These are phyloP conservation scores for Cladophialophora carrionii DNA, from an alignment of 2,329 filamentous ascomycete genomes.

Conservation along the genomic window DNA sequence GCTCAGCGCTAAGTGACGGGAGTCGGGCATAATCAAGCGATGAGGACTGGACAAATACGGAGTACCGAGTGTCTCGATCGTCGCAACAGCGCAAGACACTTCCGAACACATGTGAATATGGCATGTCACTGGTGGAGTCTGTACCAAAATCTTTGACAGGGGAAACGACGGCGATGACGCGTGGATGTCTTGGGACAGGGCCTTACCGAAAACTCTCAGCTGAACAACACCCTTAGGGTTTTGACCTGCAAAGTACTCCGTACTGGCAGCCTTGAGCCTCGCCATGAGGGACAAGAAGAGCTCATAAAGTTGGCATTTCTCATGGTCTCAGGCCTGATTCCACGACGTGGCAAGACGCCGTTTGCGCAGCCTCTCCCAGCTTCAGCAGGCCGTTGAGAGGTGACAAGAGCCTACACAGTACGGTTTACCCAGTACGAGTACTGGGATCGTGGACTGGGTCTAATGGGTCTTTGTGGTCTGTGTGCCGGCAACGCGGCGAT, in stretches of 20 bases:
- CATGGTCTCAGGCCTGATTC: not conserved
- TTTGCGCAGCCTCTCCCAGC: not conserved
- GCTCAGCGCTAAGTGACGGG: not conserved
- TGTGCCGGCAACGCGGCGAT: not conserved
- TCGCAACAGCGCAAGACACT: no score
- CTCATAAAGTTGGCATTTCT: not conserved
- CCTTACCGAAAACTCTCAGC: not conserved
- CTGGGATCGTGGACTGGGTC: no score
- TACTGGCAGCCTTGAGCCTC: not conserved
- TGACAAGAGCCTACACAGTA: not conserved
- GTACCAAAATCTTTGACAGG: not conserved
- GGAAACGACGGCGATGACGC: conserved; percentile 7
- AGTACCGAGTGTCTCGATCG: not conserved
- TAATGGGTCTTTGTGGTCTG: no score
- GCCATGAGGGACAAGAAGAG: not conserved
- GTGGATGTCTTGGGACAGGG: not conserved
- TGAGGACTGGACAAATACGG: not conserved
- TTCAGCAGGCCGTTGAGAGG: not conserved
- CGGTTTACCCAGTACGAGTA: no score
- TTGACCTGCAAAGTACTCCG: not conserved
- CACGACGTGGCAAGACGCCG: not conserved
- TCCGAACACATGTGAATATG: conserved; percentile 1
- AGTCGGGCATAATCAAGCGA: not conserved
- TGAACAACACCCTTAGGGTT: not conserved
- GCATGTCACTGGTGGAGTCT: not conserved